phyloP scores from a whole-genome alignment of 306 rosid genomes.

The Cicer arietinum region DNA sequence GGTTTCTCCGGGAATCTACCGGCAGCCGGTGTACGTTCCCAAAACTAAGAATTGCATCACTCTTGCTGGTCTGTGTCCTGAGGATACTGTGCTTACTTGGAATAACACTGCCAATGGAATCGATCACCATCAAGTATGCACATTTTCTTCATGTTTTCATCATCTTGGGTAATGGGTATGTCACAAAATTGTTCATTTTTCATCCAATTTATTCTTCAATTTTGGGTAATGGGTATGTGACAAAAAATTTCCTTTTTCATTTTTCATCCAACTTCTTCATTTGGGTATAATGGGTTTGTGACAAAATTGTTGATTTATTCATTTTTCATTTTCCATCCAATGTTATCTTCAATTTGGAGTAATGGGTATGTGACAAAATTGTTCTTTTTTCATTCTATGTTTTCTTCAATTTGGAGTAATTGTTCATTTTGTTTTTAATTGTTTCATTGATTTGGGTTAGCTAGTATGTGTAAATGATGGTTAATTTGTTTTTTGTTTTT shows the following conservation, averaged over 20 bases:
- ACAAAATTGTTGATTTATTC: background rate
- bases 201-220: constrained; percentile 8
- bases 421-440: background rate
- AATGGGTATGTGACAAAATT: constrained; percentile 17
- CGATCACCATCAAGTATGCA: constrained; percentile 81
- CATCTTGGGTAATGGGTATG: constrained; percentile 38
- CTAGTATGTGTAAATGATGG: constrained; percentile 1
- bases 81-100: constrained; percentile 84
- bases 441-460: constrained; percentile 38
- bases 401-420: constrained; percentile 23
- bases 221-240: constrained; percentile 26
- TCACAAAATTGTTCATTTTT: background rate
- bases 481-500: background rate
- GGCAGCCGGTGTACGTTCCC: constrained; percentile 83
- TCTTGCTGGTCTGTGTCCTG: constrained; percentile 73
- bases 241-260: background rate
- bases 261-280: constrained; percentile 20
- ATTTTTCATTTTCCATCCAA: background rate
- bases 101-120: constrained; percentile 79
- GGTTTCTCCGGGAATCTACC: constrained; percentile 79
- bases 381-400: background rate
- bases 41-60: constrained; percentile 93
- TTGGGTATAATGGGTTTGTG: constrained; percentile 31
- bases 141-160: background rate
- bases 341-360: constrained; percentile 11